Evolutionary conservation across 2,329 filamentous ascomycete species (phyloP), one percentile per base, ranked within the genome.

Genomic region (Chlorencoelia australis): DNA sequence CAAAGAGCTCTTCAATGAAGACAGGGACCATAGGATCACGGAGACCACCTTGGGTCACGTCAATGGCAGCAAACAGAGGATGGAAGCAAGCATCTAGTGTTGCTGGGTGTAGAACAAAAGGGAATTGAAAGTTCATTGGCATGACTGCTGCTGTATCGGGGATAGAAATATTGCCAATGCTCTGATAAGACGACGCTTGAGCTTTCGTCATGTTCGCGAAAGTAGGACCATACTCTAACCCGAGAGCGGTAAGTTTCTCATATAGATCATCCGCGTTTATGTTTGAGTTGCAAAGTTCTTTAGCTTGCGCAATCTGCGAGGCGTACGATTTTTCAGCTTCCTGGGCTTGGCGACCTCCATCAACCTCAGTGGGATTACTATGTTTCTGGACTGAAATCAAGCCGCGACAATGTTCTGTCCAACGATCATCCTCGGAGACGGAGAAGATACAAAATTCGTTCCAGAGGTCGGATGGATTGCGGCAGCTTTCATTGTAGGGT

Each of bases 101-200:
- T 4, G 68, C 64, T 0, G 73, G 73, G 43, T 77, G 73, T n/a
- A 77, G 63, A 4, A 73, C 39, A 43, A 74, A 68, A 3, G 64
- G 58, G 41, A 42, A 40, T 26, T 55, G 43, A 39, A 49, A 57
- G 2, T 47, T 45, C 22, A 56, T 53, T 13, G 59, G 57, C 58
- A 61, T 62, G 5, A 46, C 37, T 19, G 44, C 40, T 6, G 40
- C 34, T 7, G 36, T 38, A n/a, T 38, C 30, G 9, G 36, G 36
- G 22, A 38, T 25, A n/a, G 28, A 15, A 13, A 38, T 30, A 10
- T 13, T 18, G 16, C 28, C 31, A 10, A 31, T 24, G 11, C 31
- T 25, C 13, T 33, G 9, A 28, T 24, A 3, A 14, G 32, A 25
- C 20, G 36, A 39, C 16, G 42, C 28, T 13, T 27, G 29, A 13